These are phyloP conservation scores for Withania somnifera DNA, from an alignment of 305 asterid species.

Conservation along the genomic window DNA sequence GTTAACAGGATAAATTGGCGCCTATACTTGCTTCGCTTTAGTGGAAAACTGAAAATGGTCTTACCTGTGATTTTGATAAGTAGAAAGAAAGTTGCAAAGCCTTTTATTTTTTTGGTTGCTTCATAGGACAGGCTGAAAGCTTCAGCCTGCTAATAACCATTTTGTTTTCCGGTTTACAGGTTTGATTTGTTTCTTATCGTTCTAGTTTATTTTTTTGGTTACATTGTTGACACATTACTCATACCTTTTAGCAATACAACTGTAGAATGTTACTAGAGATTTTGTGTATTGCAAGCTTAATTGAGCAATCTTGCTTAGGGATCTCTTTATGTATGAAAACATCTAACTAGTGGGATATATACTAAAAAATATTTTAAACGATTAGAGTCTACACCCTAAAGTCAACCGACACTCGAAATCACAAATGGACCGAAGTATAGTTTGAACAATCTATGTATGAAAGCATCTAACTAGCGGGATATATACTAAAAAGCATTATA, in stretches of 20 bases:
- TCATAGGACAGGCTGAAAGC: conserved; percentile 11
- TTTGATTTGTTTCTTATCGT: not conserved
- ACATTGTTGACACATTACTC: not conserved
- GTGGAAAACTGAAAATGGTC: not conserved
- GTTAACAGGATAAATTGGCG: conserved; percentile 71
- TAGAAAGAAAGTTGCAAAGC: not conserved
- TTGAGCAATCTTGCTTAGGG: not conserved
- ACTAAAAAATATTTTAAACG: too few relatives aligned
- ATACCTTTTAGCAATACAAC: not conserved
- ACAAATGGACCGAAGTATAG: too few relatives aligned
- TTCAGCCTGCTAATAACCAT: not conserved
- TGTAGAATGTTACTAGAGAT: not conserved
- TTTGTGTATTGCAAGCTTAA: not conserved
- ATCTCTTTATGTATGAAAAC: too few relatives aligned
- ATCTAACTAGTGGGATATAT: too few relatives aligned
- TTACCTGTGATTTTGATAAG: not conserved
- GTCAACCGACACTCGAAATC: too few relatives aligned
- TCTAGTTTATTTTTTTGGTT: not conserved
- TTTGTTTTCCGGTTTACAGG: conserved; percentile 16
- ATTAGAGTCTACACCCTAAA: too few relatives aligned
- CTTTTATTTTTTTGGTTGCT: not conserved
- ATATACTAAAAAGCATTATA: too few relatives aligned
- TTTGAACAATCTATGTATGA: too few relatives aligned
- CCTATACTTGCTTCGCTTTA: conserved; percentile 73
- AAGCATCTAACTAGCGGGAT: too few relatives aligned